Evolutionary conservation across 2,329 filamentous ascomycete species (phyloP).

Genomic region (Aspergillus flavus): DNA sequence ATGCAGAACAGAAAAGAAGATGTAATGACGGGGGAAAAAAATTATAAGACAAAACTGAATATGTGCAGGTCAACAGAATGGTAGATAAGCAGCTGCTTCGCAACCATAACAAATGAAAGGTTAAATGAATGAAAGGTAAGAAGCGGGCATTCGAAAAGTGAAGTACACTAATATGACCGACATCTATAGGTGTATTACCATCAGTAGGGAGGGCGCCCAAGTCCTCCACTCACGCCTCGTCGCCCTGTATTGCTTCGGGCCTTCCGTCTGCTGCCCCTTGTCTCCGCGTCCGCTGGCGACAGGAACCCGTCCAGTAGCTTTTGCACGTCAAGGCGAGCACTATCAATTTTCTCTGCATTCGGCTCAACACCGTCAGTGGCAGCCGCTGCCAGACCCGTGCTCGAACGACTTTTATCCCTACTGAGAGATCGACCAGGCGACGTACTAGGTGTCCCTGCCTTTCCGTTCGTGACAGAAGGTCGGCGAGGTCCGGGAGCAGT

Average conservation of each 20-base stretch:
- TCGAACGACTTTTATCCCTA: constrained; percentile 39
- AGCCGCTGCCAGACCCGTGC: constrained; percentile 29
- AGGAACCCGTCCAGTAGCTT: constrained; percentile 42
- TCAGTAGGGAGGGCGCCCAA: constrained; percentile 40
- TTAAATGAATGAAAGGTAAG: constrained; percentile 5
- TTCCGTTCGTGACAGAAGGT: constrained; percentile 26
- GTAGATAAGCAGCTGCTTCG: constrained; percentile 3
- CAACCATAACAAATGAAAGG: constrained; percentile 8
- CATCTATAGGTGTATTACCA: neutral
- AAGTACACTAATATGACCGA: neutral
- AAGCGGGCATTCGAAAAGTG: constrained; percentile 11
- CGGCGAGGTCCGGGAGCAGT: constrained; percentile 32
- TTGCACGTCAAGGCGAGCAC: constrained; percentile 36
- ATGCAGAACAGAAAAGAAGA: constrained; percentile 20
- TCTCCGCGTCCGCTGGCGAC: constrained; percentile 26
- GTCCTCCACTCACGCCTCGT: constrained; percentile 31
- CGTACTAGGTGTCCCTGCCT: constrained; percentile 18
- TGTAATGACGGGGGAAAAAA: constrained; percentile 2
- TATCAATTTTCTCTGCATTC: constrained; percentile 22
- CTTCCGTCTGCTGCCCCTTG: constrained; percentile 19
- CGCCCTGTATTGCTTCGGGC: constrained; percentile 19
- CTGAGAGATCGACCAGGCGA: constrained; percentile 31
- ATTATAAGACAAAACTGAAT: constrained; percentile 8
- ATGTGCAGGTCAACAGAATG: constrained; percentile 18
- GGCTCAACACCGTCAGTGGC: constrained; percentile 21